Evolutionary conservation across 78 protist species (phyloP).

Genomic region (Emiliania huxleyi): DNA sequence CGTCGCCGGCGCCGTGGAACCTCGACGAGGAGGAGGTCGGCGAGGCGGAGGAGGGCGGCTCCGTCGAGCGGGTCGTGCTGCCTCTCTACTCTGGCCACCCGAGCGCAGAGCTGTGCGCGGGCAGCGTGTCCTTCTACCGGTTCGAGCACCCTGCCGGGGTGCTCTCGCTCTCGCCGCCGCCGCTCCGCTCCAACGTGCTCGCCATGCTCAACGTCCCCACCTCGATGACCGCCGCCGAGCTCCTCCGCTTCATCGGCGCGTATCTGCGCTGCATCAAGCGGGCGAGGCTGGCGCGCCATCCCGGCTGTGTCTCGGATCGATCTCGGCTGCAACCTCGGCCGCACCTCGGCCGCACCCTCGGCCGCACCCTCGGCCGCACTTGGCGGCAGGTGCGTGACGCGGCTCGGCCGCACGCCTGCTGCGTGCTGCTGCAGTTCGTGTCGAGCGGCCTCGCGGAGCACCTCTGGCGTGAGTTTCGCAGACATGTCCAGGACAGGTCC

Average conservation of each 20-base stretch:
- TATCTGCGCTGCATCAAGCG: not conserved
- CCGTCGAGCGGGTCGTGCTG: not conserved
- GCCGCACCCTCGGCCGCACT: no score
- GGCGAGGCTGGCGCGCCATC: not conserved
- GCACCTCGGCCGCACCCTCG: no score
- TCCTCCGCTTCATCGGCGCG: not conserved
- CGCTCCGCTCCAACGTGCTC: conserved; percentile 3
- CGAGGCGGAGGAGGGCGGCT: not conserved
- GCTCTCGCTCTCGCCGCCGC: not conserved
- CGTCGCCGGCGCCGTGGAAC: no score
- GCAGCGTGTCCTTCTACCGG: not conserved
- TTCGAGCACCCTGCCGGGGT: not conserved
- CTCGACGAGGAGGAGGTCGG: not conserved
- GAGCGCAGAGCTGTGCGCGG: not conserved
- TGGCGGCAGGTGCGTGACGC: conserved; percentile 20
- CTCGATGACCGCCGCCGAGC: not conserved
- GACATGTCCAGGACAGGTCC: no score
- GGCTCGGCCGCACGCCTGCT: not conserved
- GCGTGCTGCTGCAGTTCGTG: not conserved
- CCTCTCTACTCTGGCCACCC: not conserved
- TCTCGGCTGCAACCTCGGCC: no score
- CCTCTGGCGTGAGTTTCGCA: not conserved
- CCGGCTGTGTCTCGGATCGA: no score
- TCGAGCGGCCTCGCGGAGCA: not conserved
- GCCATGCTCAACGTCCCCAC: not conserved